Evolutionary conservation across 768 basidiomycete genomes (phyloP), one percentile per base, ranked within the genome.

Genomic region (Suillus discolor): DNA sequence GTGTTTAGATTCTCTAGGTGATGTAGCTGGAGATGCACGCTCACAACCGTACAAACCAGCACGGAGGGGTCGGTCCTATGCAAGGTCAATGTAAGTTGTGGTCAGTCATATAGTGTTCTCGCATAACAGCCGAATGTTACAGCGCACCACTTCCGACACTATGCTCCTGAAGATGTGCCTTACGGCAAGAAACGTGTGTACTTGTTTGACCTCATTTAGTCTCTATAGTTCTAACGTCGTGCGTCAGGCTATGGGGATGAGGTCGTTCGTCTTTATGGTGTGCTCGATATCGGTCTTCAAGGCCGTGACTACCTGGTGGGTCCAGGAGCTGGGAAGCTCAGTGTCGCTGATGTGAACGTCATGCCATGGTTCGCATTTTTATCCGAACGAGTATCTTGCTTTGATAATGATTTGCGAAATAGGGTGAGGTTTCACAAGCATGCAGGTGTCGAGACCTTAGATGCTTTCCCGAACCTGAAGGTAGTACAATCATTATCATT

Each of bases 51-150:
- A 20, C 18, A 13, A 47, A 57, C 51, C 73, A 92, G 89, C 91
- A 93, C 72, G 92, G 91, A 1, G 92, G 90, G 31, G 76, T 93
- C 28, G 92, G 92, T 34, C 92, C 93, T n/a, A 95, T 94, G 91
- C 92, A 94, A 80, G 91, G 92, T 38, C 91, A 93, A 79, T 74
- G 78, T 75, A 57, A 20, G 62, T 63, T 34, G 2, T 7, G 28
- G 25, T 16, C 7, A 16, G 25, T 31, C 39, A 1, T 47, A 6
- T 15, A 6, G 1, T 12, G 20, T n/a, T 41, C 68, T 73, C 75
- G 63, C 38, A n/a, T 6, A 54, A 63, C 59, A 16, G 28, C 51
- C 25, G 36, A 49, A 54, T 20, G 31, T 41, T 16, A 62, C 71
- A 86, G 89, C 90, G 13, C 85, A 87, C 72, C 90, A 93, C 79